Evolutionary conservation across 2,329 filamentous ascomycete species (phyloP), one percentile per base, ranked within the genome.

Genomic region (Exophiala lecanii-corni): DNA sequence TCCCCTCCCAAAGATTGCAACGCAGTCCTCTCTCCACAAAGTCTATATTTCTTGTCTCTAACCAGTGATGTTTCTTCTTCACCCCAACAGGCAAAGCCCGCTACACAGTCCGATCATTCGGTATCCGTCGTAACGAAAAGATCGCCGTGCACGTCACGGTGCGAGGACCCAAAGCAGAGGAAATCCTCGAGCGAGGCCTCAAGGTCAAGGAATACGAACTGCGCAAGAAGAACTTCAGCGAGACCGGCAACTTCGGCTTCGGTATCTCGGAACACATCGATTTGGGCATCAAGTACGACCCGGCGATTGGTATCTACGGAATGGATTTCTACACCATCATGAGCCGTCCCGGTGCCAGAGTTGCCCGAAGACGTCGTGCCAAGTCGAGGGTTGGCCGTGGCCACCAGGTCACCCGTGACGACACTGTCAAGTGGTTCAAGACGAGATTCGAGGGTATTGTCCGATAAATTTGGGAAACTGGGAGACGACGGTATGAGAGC

Each of bases 251-350:
- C 86, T 98, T 98, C 72, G 92, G 92, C 63, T 98, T 98, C 82
- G 92, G 92, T 79, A 98, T 98, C 80, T 89, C 81, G 78, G 92
- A 98, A 79, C 92, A 98, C 86, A 98, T 98, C 75, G 92, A 98
- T 82, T 81, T 98, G 66, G 92, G 92, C 68, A 98, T 98, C 87
- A 98, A 98, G 84, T 96, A 96, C 79, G 89, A 96, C 78, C 89
- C 89, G 57, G 85, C 81, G 56, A 96, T 96, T 63, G 89, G 89
- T 83, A 96, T 96, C 73, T 96, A 95, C 81, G 89, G 92, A 72
- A 98, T 98, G 92, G 92, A 98, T 78, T 98, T 98, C 78, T 98
- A 96, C 86, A 89, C 84, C 86, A 97, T 91, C 88, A 98, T 98
- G 92, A 95, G 89, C 79, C 89, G 92, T 67, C 92, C 91, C 65